These are phyloP conservation scores for Rhizopogon rudus DNA, from an alignment of 768 basidiomycete genomes.

Conservation along the genomic window DNA sequence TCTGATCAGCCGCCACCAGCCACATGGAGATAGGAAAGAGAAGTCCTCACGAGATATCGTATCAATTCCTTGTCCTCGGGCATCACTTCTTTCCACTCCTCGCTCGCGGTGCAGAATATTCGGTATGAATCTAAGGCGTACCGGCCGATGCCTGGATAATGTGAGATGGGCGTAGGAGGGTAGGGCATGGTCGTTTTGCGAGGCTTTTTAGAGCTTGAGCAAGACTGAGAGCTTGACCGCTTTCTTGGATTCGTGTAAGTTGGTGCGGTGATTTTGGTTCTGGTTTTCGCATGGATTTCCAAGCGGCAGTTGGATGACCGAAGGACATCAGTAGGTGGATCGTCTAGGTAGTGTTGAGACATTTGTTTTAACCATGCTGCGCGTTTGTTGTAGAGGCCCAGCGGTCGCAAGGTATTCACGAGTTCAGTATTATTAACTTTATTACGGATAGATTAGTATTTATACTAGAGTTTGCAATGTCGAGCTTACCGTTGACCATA, in stretches of 20 bases:
- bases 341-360: slow-evolving; percentile 45
- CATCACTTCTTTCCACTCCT: slow-evolving; percentile 58
- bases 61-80: slow-evolving; percentile 69
- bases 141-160: slow-evolving; percentile 59
- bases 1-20: not conserved
- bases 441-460: not conserved
- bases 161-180: slow-evolving; percentile 45
- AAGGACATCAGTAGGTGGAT: slow-evolving; percentile 32
- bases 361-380: slow-evolving; percentile 50
- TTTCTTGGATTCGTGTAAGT: not conserved
- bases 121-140: slow-evolving; percentile 77
- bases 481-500: slow-evolving; percentile 46
- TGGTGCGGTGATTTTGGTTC: not conserved
- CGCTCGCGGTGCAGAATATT: slow-evolving; percentile 48
- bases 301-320: slow-evolving; percentile 21
- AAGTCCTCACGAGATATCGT: slow-evolving; percentile 51
- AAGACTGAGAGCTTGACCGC: not conserved
- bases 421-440: slow-evolving; percentile 43
- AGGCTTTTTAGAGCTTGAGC: not conserved
- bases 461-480: not conserved
- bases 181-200: slow-evolving; percentile 21
- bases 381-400: slow-evolving; percentile 58
- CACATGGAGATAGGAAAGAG: not conserved
- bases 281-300: not conserved
- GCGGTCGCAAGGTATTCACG: slow-evolving; percentile 38